Evolutionary conservation across 148 eudicot species (phyloP).

Genomic region (Rhododendron vialii): DNA sequence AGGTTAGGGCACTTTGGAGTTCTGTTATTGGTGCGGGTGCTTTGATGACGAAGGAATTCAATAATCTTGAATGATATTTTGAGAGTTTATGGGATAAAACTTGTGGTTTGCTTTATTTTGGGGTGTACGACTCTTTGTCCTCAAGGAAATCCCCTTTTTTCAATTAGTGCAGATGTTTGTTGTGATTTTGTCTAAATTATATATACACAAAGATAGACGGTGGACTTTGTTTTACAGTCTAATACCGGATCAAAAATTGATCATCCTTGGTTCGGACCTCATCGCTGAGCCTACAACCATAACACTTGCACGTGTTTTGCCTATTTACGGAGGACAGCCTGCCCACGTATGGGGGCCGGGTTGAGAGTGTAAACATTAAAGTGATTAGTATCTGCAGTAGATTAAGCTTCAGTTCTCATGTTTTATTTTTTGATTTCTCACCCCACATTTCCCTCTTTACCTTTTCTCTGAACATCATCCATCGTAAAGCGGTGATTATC

Average conservation of each 20-base stretch:
- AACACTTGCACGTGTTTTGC: background rate
- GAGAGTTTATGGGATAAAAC: background rate
- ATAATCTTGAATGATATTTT: background rate
- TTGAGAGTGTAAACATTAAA: background rate
- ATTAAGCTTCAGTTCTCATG: background rate
- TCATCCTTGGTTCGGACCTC: background rate
- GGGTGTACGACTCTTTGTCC: background rate
- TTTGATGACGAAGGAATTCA: background rate
- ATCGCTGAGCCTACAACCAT: background rate
- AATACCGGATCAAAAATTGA: background rate
- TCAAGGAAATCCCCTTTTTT: background rate
- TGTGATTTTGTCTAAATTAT: background rate
- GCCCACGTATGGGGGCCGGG: background rate
- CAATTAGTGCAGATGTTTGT: background rate
- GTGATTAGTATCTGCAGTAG: background rate
- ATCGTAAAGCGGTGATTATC: background rate
- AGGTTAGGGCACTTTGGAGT: background rate
- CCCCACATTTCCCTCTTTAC: background rate
- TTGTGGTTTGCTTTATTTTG: background rate
- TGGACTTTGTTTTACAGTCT: background rate
- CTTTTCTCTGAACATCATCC: background rate
- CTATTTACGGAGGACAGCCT: background rate
- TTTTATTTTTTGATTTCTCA: background rate
- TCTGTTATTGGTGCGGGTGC: background rate
- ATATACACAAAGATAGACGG: background rate